Percentiles rank a stretch among this genome's conserved stretches.
Evolutionary conservation across 352 stramenopile genomes (phyloP).

Genomic region (Pythium folliculosum): DNA sequence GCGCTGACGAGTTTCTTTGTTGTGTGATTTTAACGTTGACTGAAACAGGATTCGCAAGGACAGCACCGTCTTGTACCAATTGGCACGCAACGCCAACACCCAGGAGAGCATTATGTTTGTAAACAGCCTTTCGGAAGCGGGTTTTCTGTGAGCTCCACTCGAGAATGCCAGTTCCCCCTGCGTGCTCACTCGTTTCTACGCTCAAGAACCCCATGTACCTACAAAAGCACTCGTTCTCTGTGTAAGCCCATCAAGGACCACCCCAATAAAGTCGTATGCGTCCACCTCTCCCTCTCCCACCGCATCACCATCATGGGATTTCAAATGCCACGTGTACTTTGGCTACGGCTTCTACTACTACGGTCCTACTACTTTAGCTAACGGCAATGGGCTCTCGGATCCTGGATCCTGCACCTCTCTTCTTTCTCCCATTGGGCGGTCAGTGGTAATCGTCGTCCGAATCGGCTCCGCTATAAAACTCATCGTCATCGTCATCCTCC

Average conservation of each 20-base stretch:
- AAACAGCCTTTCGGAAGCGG: constrained; percentile 86
- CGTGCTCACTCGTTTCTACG: too few species aligned
- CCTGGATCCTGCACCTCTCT: background rate
- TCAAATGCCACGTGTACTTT: background rate
- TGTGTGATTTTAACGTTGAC: background rate
- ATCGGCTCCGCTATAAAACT: background rate
- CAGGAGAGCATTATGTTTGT: constrained; percentile 90
- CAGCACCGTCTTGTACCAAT: constrained; percentile 79
- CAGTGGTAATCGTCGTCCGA: constrained; percentile 5
- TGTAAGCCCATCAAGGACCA: background rate
- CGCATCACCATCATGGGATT: background rate
- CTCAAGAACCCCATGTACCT: background rate
- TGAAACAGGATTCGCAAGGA: constrained; percentile 78
- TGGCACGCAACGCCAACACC: constrained; percentile 85
- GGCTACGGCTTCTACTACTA: background rate
- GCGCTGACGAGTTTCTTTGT: too few species aligned
- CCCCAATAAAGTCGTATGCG: background rate
- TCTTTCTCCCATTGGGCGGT: too few species aligned
- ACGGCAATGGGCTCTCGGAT: background rate
- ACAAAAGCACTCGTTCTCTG: background rate
- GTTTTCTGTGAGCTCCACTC: constrained; percentile 59
- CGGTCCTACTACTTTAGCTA: background rate
- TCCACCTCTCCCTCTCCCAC: background rate
- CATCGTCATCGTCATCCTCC: constrained; percentile 11
- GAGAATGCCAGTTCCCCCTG: too few species aligned